Conservation (phyloP, 306 rosid species). For the Pyrus bretschneideri region DNA sequence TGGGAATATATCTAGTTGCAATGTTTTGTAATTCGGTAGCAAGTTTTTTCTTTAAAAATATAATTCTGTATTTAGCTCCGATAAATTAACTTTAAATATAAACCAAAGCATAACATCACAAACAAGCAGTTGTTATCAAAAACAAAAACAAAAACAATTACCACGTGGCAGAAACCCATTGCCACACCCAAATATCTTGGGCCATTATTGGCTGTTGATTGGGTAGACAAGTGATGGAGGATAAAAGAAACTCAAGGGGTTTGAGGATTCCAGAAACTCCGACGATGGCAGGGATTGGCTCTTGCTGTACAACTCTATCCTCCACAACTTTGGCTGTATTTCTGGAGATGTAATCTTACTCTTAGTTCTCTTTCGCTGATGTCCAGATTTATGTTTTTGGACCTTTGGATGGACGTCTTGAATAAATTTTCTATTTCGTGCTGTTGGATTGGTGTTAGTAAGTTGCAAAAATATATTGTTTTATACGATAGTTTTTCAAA, state of each 20-base stretch:
- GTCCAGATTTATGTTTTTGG: constrained; percentile 30
- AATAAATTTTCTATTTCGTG: constrained; percentile 29
- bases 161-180: constrained; percentile 58
- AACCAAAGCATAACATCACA: too few relatives aligned
- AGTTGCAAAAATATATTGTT: neutral
- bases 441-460: neutral
- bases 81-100: too few relatives aligned
- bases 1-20: neutral
- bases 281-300: constrained; percentile 55
- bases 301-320: constrained; percentile 39
- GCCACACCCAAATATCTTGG: constrained; percentile 52
- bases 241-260: neutral
- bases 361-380: constrained; percentile 8
- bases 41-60: too few relatives aligned
- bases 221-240: neutral
- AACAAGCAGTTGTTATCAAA: too few relatives aligned
- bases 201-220: constrained; percentile 27
- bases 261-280: neutral
- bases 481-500: neutral
- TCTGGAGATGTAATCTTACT: neutral
- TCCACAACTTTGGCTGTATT: constrained; percentile 21
- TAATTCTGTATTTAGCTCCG: too few relatives aligned
- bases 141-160: neutral
- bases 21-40: too few relatives aligned
- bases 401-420: constrained; percentile 25